Conservation (phyloP, 176 grass and related monocot genomes). For the Echinochloa phyllopogon region DNA sequence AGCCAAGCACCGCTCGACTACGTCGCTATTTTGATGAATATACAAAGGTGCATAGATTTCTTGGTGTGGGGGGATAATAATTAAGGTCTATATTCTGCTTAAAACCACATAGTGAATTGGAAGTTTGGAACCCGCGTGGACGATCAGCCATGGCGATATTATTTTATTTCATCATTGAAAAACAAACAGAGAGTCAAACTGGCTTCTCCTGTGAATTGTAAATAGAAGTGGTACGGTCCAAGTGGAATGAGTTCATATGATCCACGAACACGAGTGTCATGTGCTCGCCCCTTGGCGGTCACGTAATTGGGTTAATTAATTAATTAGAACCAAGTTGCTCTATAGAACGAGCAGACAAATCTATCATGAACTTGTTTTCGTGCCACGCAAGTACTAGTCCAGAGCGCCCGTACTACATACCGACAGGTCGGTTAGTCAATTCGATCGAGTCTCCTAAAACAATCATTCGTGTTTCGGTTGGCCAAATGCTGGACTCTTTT, state of each 20-base stretch:
- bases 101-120: too few species aligned
- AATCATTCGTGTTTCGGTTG: not conserved
- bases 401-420: not conserved
- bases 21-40: too few species aligned
- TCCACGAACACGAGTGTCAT: not conserved
- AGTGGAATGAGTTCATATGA: not conserved
- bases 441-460: not conserved
- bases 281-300: not conserved
- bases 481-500: not conserved
- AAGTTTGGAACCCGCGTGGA: too few species aligned
- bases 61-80: too few species aligned
- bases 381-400: conserved; percentile 45
- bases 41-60: too few species aligned
- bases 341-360: not conserved
- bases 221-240: too few species aligned
- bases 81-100: too few species aligned
- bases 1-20: too few species aligned
- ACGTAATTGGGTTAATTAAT: not conserved
- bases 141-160: too few species aligned
- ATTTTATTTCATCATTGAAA: too few species aligned
- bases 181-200: not conserved
- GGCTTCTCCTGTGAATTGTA: not conserved
- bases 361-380: not conserved
- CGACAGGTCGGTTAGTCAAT: not conserved
- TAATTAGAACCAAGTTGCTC: not conserved